Base-by-base conservation (phyloP, 2,329 filamentous ascomycete species). In the Fusarium setosum region DNA sequence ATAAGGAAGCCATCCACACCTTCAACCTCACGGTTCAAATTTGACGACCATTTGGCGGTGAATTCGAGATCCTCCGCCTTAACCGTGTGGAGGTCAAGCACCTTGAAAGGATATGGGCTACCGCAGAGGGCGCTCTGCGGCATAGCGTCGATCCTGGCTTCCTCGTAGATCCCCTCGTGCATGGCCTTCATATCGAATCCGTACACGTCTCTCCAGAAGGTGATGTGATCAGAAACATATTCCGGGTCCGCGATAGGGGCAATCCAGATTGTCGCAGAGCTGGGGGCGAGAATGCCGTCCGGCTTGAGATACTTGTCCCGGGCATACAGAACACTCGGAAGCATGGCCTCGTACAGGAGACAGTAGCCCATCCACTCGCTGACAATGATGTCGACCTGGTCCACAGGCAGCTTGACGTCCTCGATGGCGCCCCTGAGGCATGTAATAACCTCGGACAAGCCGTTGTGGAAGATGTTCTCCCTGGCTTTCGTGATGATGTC, bases 281-380 rank as follows among this genome's bases (percentile, higher is more conserved):
- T 94, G 6, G 95, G 95, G 3, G 96, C 91, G 81, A 98, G 89
- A 51, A 97, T 83, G 15, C 94, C 94, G 56, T 88, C 90, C 1
- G 90, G 87, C 60, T 87, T 89, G 21, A 98, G 88, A 77, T 97
- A 97, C 69, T 88, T 89, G 79, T 98, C 94, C 62, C 94, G 87
- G 40, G 95, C 95, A 74, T 89, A 95, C 49, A 98, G 85, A 20
- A 98, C 93, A 47, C 93, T 96, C 66, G 96, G 93, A 24, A 98
- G 88, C 94, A 98, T 98, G 56, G 94, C 93, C 79, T 98, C 94
- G 77, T 96, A 98, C 6, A 97, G 85, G 17, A 97, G 85, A 66
- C 90, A 92, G 76, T 98, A 98, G 26, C 94, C 94, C 94, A 98
- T 98, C 94, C 94, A 98, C 78, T 98, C 94, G 60, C 92, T 96